A percentile compares a stretch with the other conserved stretches of the same genome.
phyloP scores from a whole-genome alignment of 2,329 filamentous ascomycete genomes.

The Aurifilum marmelostoma region DNA sequence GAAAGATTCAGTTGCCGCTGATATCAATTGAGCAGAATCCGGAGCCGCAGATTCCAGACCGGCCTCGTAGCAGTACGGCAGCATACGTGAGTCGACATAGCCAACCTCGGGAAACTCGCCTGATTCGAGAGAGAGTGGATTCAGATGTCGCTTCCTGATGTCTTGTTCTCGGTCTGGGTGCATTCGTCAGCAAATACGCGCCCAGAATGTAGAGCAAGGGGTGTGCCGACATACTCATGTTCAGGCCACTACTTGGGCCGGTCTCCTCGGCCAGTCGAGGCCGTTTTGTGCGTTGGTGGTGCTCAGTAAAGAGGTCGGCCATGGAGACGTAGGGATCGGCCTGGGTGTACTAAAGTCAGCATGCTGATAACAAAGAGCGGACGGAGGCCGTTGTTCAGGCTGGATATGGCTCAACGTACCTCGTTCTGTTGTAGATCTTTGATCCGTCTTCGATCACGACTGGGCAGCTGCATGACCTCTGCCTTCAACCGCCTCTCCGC shows the following conservation, averaged over 20 bases:
- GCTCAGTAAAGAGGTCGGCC: slow-evolving; percentile 55
- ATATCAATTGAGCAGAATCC: slow-evolving; percentile 67
- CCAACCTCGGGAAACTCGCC: slow-evolving; percentile 71
- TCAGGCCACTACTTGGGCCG: slow-evolving; percentile 71
- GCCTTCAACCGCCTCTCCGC: slow-evolving; percentile 67
- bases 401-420: slow-evolving; percentile 45
- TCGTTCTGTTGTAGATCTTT: slow-evolving; percentile 67
- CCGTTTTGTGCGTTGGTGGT: slow-evolving; percentile 48
- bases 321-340: slow-evolving; percentile 60
- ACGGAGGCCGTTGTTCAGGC: not conserved
- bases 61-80: slow-evolving; percentile 69
- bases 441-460: slow-evolving; percentile 65
- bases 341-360: slow-evolving; percentile 37
- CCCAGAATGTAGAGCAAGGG: not conserved
- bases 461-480: slow-evolving; percentile 72
- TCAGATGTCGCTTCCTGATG: slow-evolving; percentile 67
- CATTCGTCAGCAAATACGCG: slow-evolving; percentile 16
- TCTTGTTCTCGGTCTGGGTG: slow-evolving; percentile 66
- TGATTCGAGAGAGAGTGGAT: slow-evolving; percentile 67
- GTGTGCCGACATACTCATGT: slow-evolving; percentile 67
- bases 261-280: slow-evolving; percentile 58
- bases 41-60: slow-evolving; percentile 60
- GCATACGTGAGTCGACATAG: slow-evolving; percentile 66
- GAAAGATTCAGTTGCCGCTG: slow-evolving; percentile 67
- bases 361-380: not conserved